These are phyloP conservation scores for Serendipita vermifera DNA, from an alignment of 768 basidiomycete genomes.

Conservation along the genomic window DNA sequence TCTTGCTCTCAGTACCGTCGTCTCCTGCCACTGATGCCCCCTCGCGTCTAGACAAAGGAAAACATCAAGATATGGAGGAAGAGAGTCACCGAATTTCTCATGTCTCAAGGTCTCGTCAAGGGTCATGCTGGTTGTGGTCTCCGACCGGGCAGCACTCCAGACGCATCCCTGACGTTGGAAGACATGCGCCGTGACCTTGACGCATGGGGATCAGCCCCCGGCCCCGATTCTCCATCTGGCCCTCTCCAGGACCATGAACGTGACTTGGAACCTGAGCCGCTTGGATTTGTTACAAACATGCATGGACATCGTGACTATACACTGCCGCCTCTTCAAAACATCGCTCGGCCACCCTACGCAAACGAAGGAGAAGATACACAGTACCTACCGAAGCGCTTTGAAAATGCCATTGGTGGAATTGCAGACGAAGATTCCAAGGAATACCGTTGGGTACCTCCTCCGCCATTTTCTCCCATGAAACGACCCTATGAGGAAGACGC, in stretches of 20 bases:
- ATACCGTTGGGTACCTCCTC: constrained; percentile 4
- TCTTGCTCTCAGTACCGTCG: constrained; percentile 11
- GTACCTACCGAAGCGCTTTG: constrained; percentile 3
- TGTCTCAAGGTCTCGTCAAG: constrained; percentile 80
- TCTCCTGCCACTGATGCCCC: not conserved
- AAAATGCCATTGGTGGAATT: constrained; percentile 6
- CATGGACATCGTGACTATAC: constrained; percentile 49
- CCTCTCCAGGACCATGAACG: constrained; percentile 4
- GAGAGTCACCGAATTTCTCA: constrained; percentile 58
- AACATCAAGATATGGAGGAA: constrained; percentile 56
- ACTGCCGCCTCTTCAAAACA: constrained; percentile 3
- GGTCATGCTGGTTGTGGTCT: constrained; percentile 49
- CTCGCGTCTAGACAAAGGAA: constrained; percentile 42
- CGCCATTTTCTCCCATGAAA: not conserved
- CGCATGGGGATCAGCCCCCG: constrained; percentile 1
- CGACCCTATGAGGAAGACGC: no score
- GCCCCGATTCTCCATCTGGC: not conserved
- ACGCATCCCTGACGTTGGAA: not conserved
- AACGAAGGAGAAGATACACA: not conserved
- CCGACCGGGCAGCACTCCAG: constrained; percentile 1
- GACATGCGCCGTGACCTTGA: constrained; percentile 20
- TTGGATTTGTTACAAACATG: constrained; percentile 37
- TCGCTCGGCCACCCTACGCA: not conserved
- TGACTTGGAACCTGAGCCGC: constrained; percentile 2
- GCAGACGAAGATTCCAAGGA: not conserved